Percentiles rank a stretch among this genome's conserved stretches.
Evolutionary conservation across 139 green algal genomes (phyloP).

Genomic region (Nannochloris sp.): DNA sequence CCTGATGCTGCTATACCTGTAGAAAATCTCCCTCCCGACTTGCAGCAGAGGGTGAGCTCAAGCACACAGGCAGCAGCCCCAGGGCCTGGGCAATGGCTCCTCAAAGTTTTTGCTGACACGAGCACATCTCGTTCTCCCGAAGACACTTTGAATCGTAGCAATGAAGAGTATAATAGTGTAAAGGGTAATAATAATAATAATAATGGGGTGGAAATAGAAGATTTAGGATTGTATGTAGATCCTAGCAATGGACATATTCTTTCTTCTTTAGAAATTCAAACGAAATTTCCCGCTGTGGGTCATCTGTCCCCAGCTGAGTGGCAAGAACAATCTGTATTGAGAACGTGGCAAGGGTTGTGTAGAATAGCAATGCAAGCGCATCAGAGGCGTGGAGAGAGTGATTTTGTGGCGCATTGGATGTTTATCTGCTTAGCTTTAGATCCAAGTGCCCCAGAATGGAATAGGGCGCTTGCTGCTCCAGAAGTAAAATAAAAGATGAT

Average conservation of each 20-base stretch:
- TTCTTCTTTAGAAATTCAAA: background rate
- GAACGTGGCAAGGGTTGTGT: background rate
- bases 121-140: background rate
- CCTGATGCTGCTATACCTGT: background rate
- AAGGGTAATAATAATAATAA: no score
- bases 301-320: slow-evolving; percentile 23
- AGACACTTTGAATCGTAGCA: no score
- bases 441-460: slow-evolving; percentile 47
- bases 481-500: background rate
- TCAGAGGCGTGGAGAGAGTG: slow-evolving; percentile 58
- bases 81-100: background rate
- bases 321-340: slow-evolving; percentile 21
- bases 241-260: slow-evolving; percentile 21
- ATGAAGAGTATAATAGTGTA: no score
- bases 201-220: background rate
- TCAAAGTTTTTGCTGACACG: slow-evolving; percentile 7
- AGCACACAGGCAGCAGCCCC: slow-evolving; percentile 1
- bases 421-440: slow-evolving; percentile 61
- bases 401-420: slow-evolving; percentile 66
- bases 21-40: slow-evolving; percentile 21
- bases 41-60: slow-evolving; percentile 23
- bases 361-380: slow-evolving; percentile 33
- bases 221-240: slow-evolving; percentile 5
- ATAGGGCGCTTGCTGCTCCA: background rate
- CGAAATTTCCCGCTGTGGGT: slow-evolving; percentile 1